phyloP scores from a whole-genome alignment of 306 rosid genomes.

The Rosa persica region DNA sequence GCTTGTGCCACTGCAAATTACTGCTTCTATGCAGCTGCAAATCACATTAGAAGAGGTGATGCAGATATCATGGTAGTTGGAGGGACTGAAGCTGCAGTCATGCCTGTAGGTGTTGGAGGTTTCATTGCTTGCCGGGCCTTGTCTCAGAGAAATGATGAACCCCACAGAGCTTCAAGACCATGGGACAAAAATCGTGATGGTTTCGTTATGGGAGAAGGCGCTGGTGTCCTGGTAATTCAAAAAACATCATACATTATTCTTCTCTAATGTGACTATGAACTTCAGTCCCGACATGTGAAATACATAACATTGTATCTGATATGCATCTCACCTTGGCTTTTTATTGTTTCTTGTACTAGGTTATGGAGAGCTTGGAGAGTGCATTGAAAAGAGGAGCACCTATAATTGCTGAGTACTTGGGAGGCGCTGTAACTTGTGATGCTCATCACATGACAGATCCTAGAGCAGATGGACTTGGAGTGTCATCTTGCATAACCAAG shows the following conservation, averaged over 20 bases:
- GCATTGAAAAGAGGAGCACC: conserved; percentile 63
- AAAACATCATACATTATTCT: neutral
- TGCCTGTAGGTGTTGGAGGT: conserved; percentile 57
- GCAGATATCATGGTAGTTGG: conserved; percentile 78
- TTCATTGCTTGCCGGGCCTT: conserved; percentile 75
- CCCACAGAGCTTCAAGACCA: conserved; percentile 68
- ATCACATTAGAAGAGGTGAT: conserved; percentile 72
- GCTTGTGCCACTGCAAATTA: conserved; percentile 82
- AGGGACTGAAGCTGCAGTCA: conserved; percentile 61
- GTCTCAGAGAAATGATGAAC: conserved; percentile 64
- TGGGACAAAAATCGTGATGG: conserved; percentile 83
- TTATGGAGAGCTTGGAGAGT: conserved; percentile 76
- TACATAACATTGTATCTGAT: neutral
- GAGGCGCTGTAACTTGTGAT: conserved; percentile 69
- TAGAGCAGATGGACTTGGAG: conserved; percentile 69
- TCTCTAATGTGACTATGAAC: no score
- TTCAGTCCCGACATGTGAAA: neutral
- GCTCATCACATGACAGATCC: conserved; percentile 84
- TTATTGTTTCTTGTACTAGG: conserved; percentile 23
- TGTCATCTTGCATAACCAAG: conserved; percentile 60
- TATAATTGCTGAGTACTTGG: conserved; percentile 65
- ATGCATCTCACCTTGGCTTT: neutral
- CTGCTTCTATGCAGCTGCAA: conserved; percentile 66
- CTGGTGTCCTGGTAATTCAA: conserved; percentile 60
- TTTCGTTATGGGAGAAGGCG: conserved; percentile 73